These are phyloP conservation scores for Discostella stelligera DNA, from an alignment of 352 stramenopile genomes.

Conservation along the genomic window DNA sequence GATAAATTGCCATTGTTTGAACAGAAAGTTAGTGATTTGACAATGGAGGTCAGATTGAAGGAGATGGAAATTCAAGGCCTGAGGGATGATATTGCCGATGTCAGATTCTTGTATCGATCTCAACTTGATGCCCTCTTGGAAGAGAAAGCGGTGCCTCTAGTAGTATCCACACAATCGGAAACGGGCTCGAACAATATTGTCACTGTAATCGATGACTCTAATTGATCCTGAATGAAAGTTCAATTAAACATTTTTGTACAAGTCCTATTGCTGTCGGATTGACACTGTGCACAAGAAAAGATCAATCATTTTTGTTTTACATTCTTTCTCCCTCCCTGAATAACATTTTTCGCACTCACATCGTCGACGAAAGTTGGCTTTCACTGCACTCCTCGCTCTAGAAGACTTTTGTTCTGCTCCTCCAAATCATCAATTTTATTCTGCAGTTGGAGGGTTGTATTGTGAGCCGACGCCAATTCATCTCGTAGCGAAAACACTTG, in stretches of 20 bases:
- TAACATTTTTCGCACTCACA: background rate
- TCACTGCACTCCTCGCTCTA: background rate
- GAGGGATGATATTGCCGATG: conserved; percentile 70
- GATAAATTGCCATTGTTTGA: conserved; percentile 74
- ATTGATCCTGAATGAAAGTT: background rate
- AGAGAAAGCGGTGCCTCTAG: conserved; percentile 26
- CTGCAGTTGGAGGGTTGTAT: conserved; percentile 48
- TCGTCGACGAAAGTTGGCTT: background rate
- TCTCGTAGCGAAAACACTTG: conserved; percentile 52
- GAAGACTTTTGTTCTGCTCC: conserved; percentile 45
- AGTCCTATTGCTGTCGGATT: background rate
- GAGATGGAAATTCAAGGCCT: conserved; percentile 68
- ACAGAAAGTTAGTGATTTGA: conserved; percentile 63
- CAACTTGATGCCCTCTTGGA: conserved; percentile 71
- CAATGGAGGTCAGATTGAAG: conserved; percentile 61
- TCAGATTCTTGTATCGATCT: conserved; percentile 62
- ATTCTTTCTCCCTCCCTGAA: background rate
- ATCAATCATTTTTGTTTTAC: conserved; percentile 1
- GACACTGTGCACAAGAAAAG: background rate
- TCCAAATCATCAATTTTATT: conserved; percentile 60
- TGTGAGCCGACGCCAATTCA: conserved; percentile 32
- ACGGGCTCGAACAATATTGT: conserved; percentile 2
- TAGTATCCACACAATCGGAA: background rate
- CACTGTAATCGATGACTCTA: conserved; percentile 9
- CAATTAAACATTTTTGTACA: conserved; percentile 8